phyloP scores from a whole-genome alignment of 2,329 filamentous ascomycete species.

The Trichoderma sp. region DNA sequence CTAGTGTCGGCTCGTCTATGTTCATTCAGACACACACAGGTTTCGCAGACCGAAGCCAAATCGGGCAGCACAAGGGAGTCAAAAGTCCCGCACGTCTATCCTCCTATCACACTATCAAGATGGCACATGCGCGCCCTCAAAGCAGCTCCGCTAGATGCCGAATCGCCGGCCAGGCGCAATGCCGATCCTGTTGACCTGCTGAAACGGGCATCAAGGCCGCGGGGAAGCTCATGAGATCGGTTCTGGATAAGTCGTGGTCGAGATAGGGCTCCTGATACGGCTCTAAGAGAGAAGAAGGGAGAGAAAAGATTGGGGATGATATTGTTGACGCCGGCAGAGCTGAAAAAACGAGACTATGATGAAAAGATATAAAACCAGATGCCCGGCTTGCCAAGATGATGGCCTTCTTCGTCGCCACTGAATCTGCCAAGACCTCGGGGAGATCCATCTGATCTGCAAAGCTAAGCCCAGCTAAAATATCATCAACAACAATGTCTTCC shows the following conservation, averaged over 20 bases:
- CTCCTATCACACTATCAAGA: constrained; percentile 18
- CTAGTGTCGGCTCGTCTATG: background rate
- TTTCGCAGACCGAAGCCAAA: constrained; percentile 19
- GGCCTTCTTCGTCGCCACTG: background rate
- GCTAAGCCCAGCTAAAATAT: background rate
- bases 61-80: background rate
- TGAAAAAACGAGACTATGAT: background rate
- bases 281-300: background rate
- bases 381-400: background rate
- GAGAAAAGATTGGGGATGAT: background rate
- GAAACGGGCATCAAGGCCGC: constrained; percentile 24
- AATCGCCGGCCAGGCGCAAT: constrained; percentile 23
- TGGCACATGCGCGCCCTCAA: constrained; percentile 18
- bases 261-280: constrained; percentile 4
- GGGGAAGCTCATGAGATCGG: background rate
- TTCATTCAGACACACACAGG: background rate
- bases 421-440: background rate
- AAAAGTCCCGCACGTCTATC: background rate
- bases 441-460: background rate
- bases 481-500: constrained; percentile 17
- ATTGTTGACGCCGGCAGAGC: background rate
- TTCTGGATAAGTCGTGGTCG: background rate
- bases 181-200: constrained; percentile 27
- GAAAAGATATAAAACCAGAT: background rate
- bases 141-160: constrained; percentile 18